phyloP scores from a whole-genome alignment of 352 stramenopile species.

The Halophytophthora batemanensis region DNA sequence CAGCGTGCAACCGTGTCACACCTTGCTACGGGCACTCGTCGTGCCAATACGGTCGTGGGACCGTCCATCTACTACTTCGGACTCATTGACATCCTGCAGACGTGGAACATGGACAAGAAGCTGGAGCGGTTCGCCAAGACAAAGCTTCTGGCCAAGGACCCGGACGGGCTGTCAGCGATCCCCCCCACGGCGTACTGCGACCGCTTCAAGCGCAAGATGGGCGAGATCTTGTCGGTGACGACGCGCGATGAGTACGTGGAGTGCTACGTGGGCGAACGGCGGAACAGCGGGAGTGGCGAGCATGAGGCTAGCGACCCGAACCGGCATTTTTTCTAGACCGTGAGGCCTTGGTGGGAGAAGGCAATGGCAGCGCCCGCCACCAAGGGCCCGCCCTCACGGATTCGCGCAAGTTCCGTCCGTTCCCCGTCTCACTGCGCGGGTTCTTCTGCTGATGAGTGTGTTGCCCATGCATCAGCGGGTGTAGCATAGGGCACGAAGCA shows the following conservation, averaged over 20 bases:
- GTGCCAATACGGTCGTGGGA: conserved; percentile 84
- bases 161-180: conserved; percentile 76
- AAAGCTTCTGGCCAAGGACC: conserved; percentile 76
- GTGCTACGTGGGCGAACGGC: conserved; percentile 30
- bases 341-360: conserved; percentile 34
- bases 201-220: conserved; percentile 87
- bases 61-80: conserved; percentile 88
- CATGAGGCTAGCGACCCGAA: conserved; percentile 20
- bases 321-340: conserved; percentile 54
- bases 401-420: conserved; percentile 26
- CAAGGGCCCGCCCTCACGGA: conserved; percentile 35
- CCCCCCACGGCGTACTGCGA: conserved; percentile 83
- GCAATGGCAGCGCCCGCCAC: conserved; percentile 29
- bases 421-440: conserved; percentile 4
- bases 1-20: conserved; percentile 39
- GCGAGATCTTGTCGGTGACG: conserved; percentile 74
- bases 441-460: conserved; percentile 32
- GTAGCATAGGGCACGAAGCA: conserved; percentile 33
- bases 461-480: conserved; percentile 30
- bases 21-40: conserved; percentile 63
- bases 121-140: conserved; percentile 87
- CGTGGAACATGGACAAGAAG: conserved; percentile 91
- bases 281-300: conserved; percentile 7
- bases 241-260: conserved; percentile 65
- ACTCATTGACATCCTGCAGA: conserved; percentile 87